Base-by-base conservation (phyloP, 2,329 filamentous ascomycete genomes). In the Dendryphion nanum region DNA sequence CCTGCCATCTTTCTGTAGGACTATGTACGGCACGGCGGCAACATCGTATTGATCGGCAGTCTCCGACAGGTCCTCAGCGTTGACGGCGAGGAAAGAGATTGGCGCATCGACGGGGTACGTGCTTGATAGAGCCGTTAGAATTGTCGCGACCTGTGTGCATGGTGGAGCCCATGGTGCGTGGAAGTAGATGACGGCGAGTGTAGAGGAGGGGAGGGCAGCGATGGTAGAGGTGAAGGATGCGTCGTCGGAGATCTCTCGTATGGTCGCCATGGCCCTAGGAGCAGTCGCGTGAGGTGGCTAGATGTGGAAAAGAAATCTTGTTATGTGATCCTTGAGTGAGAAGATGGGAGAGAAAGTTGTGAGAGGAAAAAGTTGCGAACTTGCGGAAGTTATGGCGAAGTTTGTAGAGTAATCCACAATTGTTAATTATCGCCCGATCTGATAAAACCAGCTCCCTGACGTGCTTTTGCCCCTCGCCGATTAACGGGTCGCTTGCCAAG, bases 131-230 rank as follows among this genome's bases (percentile, higher is more conserved):
- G 89, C 85, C 60, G 80, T 77, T 49, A 98, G 81, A 53, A 97
- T 86, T 35, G 83, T 86, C 52, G 80, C 81, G 90, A 97, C 97
- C 70, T 96, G 89, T 47, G 86, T 83, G 75, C 93, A 97, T 31
- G 93, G 93, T 42, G 89, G 89, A 19, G 93, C 93, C 93, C 93
- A 98, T 50, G 90, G 86, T 15, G 93, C 89, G 67, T 97, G 86
- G 76, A 98, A 98, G 65, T 90, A 96, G 61, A 95, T 81, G 59
- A 96, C 77, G 47, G 91, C 76, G 43, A 96, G 80, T 13, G 86
- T 81, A 13, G 82, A 78, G 2, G 83, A 61, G 8, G 86, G 79
- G 12, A 90, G n/a, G 81, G 64, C 18, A 83, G 76, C 73, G 46
- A 87, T 73, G 60, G 85, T 77, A 50, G 79, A 71, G 50, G 82